Base-by-base conservation (phyloP, 805 yeast genomes). In the Scheffersomyces coipomensis region DNA sequence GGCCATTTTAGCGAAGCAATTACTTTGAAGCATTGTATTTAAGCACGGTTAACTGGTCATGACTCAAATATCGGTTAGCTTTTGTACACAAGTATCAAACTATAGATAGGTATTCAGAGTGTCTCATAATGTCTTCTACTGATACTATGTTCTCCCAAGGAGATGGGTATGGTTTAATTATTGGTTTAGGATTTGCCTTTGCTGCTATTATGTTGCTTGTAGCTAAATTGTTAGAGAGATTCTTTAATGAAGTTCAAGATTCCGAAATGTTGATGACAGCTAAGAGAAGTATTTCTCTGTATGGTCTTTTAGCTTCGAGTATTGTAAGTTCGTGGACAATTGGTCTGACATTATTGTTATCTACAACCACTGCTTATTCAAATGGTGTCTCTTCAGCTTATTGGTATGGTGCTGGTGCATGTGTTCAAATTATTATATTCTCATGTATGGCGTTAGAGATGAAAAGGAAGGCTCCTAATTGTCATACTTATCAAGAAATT, bases 401-500 rank as follows among this genome's bases (percentile, higher is more conserved):
- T 26, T 55, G 47, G 50, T 90, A 90, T 58, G 96, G 95, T 8
- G 78, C 93, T 3, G 98, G 97, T 56, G 97, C 96, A 1, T 77
- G 87, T 38, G 88, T 86, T 39, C 97, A 90, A 60, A 85, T 90
- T 49, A 82, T 88, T 18, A 69, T 88, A 38, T 90, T 90, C 62
- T 88, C 95, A 1, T 82, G 88, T 32, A 62, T 88, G 43, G 97
- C 96, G 10, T 87, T 90, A 46, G 88, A 86, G 58, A 86, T 89
- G 24, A 90, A 90, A 62, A 84, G 83, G 56, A 79, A 83, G 47
- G 96, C 97, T 12, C 97, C 97, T 3, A 83, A 81, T 35, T 93
- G 95, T 2, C 97, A 90, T 66, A 88, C 97, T 1, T 90, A 85
- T 61, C 71, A 88, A 49, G 98, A 90, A 64, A 84, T 89, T 39